Evolutionary conservation across 2,329 filamentous ascomycete species (phyloP), one percentile per base, ranked within the genome.

Genomic region (Fulvia fulva): DNA sequence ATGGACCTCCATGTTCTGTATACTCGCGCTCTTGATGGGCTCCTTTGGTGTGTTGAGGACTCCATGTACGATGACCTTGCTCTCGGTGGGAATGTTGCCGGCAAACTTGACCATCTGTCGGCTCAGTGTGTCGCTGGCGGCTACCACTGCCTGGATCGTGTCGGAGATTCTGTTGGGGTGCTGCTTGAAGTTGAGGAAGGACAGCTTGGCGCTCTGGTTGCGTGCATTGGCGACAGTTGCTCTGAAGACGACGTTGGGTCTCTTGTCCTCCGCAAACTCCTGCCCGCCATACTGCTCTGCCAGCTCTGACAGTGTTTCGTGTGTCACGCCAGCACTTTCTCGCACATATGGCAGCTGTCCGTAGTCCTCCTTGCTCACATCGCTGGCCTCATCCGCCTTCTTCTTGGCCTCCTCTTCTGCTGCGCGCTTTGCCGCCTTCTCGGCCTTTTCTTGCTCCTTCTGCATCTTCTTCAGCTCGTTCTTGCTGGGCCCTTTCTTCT

Each of bases 31-130:
- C 78, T 95, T 94, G 73, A 97, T 89, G 2, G 90, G 89, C 71
- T 96, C 91, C 22, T 88, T 82, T 0, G 92, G 89, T 77, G 88
- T 88, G 80, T 91, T 84, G 54, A 97, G 87, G 30, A 82, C 78
- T 65, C 88, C 94, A 70, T 95, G 89, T 60, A 97, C 86, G 43
- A 87, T 79, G 25, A 97, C 86, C 49, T 66, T 92, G 66, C 88
- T 91, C 80, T 97, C 93, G 46, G 87, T 82, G 69, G 85, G 88
- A 65, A 96, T 77, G 46, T 79, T 83, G 53, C 84, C 85, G 51
- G 88, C 86, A 84, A 89, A 97, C 78, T 97, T 97, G 72, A 97
- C 90, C 93, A 97, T 97, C 76, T 90, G 91, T 73, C 87, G 87
- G 85, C 68, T 91, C 84, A 71, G 80, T 16, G 60, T 76, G 56